Percentiles rank a stretch among this genome's conserved stretches.
Conservation (phyloP, 2,329 filamentous ascomycete species). For the Ophiostoma angusticollis region DNA sequence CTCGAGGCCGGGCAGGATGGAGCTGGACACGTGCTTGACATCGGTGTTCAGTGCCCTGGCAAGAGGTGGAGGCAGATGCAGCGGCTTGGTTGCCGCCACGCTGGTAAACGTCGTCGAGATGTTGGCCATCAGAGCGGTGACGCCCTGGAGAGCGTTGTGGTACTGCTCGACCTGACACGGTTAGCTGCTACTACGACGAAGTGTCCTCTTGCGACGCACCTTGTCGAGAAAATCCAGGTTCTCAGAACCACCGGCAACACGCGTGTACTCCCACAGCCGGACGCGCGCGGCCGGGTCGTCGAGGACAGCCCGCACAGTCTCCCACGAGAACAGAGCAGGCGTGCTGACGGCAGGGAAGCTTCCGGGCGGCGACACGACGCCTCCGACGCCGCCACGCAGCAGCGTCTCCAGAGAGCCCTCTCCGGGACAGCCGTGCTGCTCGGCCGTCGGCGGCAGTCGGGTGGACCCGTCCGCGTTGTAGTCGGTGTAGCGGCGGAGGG, state of each 20-base stretch:
- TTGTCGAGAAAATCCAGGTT: slow-evolving; percentile 38
- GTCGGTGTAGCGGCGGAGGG: slow-evolving; percentile 33
- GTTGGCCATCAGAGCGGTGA: slow-evolving; percentile 25
- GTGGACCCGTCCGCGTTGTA: slow-evolving; percentile 29
- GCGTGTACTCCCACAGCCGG: slow-evolving; percentile 37
- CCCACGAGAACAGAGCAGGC: slow-evolving; percentile 35
- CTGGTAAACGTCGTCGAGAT: slow-evolving; percentile 24
- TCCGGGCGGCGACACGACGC: slow-evolving; percentile 1
- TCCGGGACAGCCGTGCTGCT: slow-evolving; percentile 5
- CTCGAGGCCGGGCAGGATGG: slow-evolving; percentile 32
- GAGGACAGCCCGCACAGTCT: slow-evolving; percentile 38
- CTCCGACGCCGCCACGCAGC: no score
- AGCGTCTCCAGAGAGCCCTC: no score
- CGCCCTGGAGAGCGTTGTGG: slow-evolving; percentile 26
- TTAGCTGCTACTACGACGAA: not conserved
- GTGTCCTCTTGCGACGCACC: slow-evolving; percentile 20
- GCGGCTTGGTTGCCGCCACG: slow-evolving; percentile 26
- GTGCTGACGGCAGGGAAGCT: slow-evolving; percentile 21
- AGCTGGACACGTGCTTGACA: slow-evolving; percentile 31
- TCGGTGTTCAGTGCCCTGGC: slow-evolving; percentile 31
- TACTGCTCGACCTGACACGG: slow-evolving; percentile 31
- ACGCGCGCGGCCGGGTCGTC: slow-evolving; percentile 33
- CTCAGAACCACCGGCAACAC: slow-evolving; percentile 30
- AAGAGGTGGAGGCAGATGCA: slow-evolving; percentile 28
- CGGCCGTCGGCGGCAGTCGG: slow-evolving; percentile 15